phyloP scores from a whole-genome alignment of 257 asterid genomes.

The Lantana camara region DNA sequence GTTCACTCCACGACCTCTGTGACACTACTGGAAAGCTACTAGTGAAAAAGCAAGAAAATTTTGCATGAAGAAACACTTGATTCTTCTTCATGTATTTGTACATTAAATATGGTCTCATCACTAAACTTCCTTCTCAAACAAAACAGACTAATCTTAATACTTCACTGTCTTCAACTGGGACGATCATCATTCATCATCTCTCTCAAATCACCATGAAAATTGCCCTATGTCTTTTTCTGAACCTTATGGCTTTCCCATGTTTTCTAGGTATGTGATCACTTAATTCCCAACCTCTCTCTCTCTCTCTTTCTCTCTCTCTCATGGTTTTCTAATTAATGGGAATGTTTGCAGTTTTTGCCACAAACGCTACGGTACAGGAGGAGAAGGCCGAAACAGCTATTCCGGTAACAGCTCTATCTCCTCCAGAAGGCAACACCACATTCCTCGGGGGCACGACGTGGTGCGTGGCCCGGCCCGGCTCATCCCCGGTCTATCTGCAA shows the following conservation, averaged over 20 bases:
- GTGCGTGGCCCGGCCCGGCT: constrained; percentile 78
- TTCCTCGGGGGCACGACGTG: constrained; percentile 69
- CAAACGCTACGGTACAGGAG: constrained; percentile 43
- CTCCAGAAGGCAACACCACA: constrained; percentile 84
- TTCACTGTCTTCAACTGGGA: not conserved
- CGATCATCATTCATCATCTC: not conserved
- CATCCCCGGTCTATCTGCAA: constrained; percentile 52
- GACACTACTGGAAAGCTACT: not conserved
- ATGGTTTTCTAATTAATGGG: no score
- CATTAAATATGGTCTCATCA: constrained; percentile 23
- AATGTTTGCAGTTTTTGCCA: constrained; percentile 12
- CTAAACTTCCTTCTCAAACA: not conserved
- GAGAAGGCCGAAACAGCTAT: constrained; percentile 53
- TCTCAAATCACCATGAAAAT: constrained; percentile 30
- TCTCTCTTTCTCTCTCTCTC: no score
- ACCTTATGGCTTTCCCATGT: constrained; percentile 30
- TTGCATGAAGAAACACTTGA: constrained; percentile 44
- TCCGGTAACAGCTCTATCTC: constrained; percentile 36
- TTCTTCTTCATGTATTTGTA: constrained; percentile 36
- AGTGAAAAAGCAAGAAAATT: constrained; percentile 27
- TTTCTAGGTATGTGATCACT: constrained; percentile 44
- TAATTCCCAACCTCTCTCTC: no score
- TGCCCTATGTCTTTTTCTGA: constrained; percentile 20
- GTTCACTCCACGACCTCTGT: not conserved
- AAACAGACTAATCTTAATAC: not conserved